phyloP scores from a whole-genome alignment of 116 monocot genomes.

The Papilionanthe hybrid region DNA sequence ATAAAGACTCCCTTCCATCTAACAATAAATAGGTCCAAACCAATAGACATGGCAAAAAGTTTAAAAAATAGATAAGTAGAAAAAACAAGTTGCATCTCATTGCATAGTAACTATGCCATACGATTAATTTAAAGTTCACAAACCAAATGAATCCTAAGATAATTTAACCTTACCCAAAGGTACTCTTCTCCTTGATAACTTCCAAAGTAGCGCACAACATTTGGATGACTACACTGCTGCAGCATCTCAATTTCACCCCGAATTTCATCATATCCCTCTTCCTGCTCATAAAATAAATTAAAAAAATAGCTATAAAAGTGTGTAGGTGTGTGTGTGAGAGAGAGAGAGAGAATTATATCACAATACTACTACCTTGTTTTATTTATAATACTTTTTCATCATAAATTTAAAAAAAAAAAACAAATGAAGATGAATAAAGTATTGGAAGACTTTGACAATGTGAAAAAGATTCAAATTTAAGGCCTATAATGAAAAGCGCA shows the following conservation, averaged over 20 bases:
- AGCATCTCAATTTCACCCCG: constrained; percentile 99
- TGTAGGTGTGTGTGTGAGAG: background rate
- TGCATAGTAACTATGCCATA: background rate
- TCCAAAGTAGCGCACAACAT: constrained; percentile 96
- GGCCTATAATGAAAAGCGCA: background rate
- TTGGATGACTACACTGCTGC: constrained; percentile 99
- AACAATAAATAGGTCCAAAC: background rate
- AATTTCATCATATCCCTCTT: constrained; percentile 99
- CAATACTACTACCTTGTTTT: background rate
- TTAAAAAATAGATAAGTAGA: background rate
- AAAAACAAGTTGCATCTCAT: background rate
- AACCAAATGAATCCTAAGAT: background rate
- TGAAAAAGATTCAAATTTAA: background rate
- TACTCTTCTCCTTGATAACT: constrained; percentile 99
- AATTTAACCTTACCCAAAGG: constrained; percentile 69
- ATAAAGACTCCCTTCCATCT: background rate
- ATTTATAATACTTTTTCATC: background rate
- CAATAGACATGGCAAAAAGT: no score
- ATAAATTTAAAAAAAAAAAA: background rate
- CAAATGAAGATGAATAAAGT: background rate
- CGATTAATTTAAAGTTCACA: background rate
- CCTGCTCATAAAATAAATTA: constrained; percentile 36
- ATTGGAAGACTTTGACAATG: background rate
- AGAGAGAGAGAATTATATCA: background rate
- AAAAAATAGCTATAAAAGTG: background rate